phyloP scores from a whole-genome alignment of 805 yeast genomes.

The Nadsonia fulvescens region DNA sequence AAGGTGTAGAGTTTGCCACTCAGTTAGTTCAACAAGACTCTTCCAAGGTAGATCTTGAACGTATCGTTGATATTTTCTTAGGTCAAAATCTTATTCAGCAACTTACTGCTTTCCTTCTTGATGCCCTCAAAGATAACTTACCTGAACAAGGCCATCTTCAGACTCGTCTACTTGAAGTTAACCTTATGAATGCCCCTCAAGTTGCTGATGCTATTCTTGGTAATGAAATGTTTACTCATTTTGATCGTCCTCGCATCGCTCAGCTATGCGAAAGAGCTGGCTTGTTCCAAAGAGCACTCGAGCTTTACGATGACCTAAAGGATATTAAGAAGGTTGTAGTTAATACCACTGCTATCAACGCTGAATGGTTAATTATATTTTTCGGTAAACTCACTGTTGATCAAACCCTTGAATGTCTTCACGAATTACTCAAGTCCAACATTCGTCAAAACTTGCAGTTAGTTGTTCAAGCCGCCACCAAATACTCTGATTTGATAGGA shows the following conservation, averaged over 20 bases:
- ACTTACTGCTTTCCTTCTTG: constrained; percentile 92
- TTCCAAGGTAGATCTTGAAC: constrained; percentile 55
- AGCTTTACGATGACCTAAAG: constrained; percentile 82
- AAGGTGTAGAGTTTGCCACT: constrained; percentile 92
- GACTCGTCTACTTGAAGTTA: constrained; percentile 84
- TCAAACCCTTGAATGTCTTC: constrained; percentile 73
- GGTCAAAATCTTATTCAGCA: constrained; percentile 90
- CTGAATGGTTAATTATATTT: constrained; percentile 84
- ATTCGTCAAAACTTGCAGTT: constrained; percentile 79
- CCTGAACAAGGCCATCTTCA: constrained; percentile 94
- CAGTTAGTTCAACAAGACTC: constrained; percentile 54
- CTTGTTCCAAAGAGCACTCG: constrained; percentile 84
- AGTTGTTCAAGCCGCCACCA: constrained; percentile 91
- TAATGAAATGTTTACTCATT: constrained; percentile 86
- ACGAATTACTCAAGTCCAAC: constrained; percentile 66
- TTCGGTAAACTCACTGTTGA: constrained; percentile 91
- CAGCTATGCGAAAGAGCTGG: constrained; percentile 92
- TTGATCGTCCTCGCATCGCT: constrained; percentile 87
- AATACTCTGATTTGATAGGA: constrained; percentile 86
- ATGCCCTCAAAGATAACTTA: constrained; percentile 81
- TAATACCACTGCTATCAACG: constrained; percentile 56
- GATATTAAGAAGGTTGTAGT: constrained; percentile 93
- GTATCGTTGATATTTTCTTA: constrained; percentile 81
- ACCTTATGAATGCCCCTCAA: constrained; percentile 91
- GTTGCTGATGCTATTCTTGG: constrained; percentile 98